A percentile compares a stretch with the other conserved stretches of the same genome.
These are phyloP conservation scores for Biscogniauxia marginata DNA, from an alignment of 2,329 filamentous ascomycete genomes.

Conservation along the genomic window DNA sequence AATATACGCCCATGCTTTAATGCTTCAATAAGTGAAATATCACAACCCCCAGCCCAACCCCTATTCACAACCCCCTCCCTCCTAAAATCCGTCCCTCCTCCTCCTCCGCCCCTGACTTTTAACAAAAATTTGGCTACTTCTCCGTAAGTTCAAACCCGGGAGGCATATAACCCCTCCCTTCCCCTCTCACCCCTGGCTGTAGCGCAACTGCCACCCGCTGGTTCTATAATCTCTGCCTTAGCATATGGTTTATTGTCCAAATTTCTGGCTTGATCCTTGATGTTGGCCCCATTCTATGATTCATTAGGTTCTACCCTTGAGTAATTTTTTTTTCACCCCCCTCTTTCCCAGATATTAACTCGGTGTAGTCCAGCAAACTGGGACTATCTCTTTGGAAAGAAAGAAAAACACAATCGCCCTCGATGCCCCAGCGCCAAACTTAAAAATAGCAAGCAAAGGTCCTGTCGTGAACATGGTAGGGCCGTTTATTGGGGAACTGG, in stretches of 20 bases:
- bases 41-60: too few species aligned
- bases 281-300: not conserved
- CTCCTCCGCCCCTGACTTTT: not conserved
- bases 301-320: not conserved
- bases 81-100: not conserved
- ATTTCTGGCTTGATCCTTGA: not conserved
- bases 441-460: not conserved
- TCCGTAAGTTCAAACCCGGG: not conserved
- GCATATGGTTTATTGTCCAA: not conserved
- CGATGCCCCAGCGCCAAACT: not conserved
- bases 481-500: conserved; percentile 45
- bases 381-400: not conserved
- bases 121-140: not conserved
- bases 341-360: not conserved
- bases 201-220: not conserved
- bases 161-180: not conserved
- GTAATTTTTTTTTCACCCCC: not conserved
- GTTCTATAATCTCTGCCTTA: not conserved
- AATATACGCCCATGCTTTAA: too few species aligned
- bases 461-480: not conserved
- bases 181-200: not conserved
- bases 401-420: not conserved
- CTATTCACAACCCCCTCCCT: too few species aligned
- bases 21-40: too few species aligned
- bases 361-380: not conserved